These are phyloP conservation scores for Candida schatavii DNA, from an alignment of 805 yeast species.

Conservation along the genomic window DNA sequence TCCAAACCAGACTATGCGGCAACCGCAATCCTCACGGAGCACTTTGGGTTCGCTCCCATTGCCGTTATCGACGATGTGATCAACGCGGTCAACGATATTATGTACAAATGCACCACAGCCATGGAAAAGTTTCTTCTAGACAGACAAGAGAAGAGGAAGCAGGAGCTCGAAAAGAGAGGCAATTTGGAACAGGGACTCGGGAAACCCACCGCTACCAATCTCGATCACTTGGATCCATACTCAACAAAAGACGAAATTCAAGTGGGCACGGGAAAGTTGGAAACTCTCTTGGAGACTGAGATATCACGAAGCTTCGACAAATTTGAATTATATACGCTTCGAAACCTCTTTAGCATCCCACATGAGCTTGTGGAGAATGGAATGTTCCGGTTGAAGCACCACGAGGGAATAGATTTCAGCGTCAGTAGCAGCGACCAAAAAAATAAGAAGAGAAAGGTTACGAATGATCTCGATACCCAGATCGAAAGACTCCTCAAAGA, in stretches of 20 bases:
- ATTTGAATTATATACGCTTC: conserved; percentile 73
- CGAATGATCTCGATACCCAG: conserved; percentile 21
- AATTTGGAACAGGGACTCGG: conserved; percentile 12
- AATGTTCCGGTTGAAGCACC: conserved; percentile 66
- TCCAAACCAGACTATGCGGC: conserved; percentile 23
- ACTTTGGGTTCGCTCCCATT: conserved; percentile 80
- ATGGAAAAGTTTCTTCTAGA: conserved; percentile 61
- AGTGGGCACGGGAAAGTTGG: conserved; percentile 78
- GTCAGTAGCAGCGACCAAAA: too few relatives aligned
- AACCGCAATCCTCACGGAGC: conserved; percentile 67
- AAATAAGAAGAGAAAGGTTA: conserved; percentile 3
- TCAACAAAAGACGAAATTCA: conserved; percentile 51
- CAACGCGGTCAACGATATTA: conserved; percentile 78
- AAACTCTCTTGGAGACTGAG: conserved; percentile 67
- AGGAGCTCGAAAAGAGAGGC: conserved; percentile 13
- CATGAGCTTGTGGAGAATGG: conserved; percentile 61
- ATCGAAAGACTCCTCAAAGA: conserved; percentile 33
- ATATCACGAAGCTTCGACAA: conserved; percentile 84
- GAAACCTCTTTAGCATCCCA: conserved; percentile 77
- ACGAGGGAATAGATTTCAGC: conserved; percentile 45
- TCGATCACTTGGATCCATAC: neutral
- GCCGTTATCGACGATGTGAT: conserved; percentile 83
- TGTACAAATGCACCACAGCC: conserved; percentile 79
- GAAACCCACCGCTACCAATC: conserved; percentile 9
- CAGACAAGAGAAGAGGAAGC: conserved; percentile 25